Evolutionary conservation across 2,329 filamentous ascomycete genomes (phyloP), one percentile per base, ranked within the genome.

Genomic region (Xylaria sp.): DNA sequence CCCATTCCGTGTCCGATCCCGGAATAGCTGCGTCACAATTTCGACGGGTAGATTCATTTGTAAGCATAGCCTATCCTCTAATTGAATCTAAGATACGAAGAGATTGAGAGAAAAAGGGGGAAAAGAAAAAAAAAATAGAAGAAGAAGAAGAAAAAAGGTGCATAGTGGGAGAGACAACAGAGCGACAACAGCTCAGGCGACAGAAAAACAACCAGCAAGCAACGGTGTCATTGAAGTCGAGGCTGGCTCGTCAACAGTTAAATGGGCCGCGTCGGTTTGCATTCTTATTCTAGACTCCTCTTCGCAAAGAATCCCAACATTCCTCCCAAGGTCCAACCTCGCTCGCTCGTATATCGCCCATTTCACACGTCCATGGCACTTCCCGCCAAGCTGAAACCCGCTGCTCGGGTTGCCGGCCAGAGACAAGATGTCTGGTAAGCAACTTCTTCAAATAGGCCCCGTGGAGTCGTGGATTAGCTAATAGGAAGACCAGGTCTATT

Each of bases 391-490:
- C 72, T 84, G 37, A 81, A 80, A 76, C 82, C 82, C 38, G 82
- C 82, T 4, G 80, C 80, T 25, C 74, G 82, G 25, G 82, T 84
- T 17, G 78, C 80, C 9, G 79, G 79, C 21, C 79, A 81, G 70
- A 76, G 79, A 71, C 80, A 84, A 66, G 79, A 84, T 80, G 82
- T 84, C 40, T 84, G 82, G 82, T 83, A 67, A 45, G 5, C 25
- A 3, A n/a, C 12, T 15, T 6, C 40, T 15, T 4, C 53, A 50
- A 9, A 52, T n/a, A 28, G 51, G 21, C 23, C 45, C 40, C 25
- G 14, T 19, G 1, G 4, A 4, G 19, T 35, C 9, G 14, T 40
- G 45, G 15, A 3, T 23, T 3, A 65, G 64, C 69, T 67, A 65
- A 69, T 65, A 31, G 0, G 51, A 43, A 21, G 42, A 60, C 38